Conservation (phyloP, 768 basidiomycete genomes). For the Exsudoporus frostii region DNA sequence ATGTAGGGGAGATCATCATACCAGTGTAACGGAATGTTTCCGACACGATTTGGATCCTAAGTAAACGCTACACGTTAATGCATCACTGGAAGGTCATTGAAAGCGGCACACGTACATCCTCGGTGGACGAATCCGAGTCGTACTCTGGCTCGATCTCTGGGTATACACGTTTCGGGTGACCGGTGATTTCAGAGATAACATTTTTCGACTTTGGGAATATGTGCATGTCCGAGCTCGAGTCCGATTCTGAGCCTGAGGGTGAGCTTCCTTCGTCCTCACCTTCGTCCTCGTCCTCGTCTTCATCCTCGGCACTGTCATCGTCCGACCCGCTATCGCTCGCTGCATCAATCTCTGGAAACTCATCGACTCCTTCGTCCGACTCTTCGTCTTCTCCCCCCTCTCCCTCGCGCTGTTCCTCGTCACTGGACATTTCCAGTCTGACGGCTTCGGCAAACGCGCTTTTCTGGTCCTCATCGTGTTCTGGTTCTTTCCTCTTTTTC, state of each 20-base stretch:
- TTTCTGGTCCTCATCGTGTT: conserved; percentile 37
- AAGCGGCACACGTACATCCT: conserved; percentile 60
- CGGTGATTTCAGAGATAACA: conserved; percentile 76
- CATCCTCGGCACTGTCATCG: conserved; percentile 33
- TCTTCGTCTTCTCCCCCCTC: conserved; percentile 35
- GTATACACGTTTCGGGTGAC: conserved; percentile 78
- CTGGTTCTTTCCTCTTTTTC: conserved; percentile 59
- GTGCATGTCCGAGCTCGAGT: conserved; percentile 48
- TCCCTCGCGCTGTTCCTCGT: conserved; percentile 52
- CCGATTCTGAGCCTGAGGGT: conserved; percentile 25
- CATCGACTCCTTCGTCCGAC: conserved; percentile 61
- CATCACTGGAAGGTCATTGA: background rate
- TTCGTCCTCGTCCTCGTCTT: conserved; percentile 34
- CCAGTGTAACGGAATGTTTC: conserved; percentile 96
- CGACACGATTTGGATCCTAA: conserved; percentile 92
- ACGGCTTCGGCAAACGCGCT: conserved; percentile 39
- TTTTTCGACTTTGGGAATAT: conserved; percentile 63
- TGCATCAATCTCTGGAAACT: conserved; percentile 67
- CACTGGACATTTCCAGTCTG: conserved; percentile 69
- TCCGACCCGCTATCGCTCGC: conserved; percentile 41
- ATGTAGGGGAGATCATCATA: conserved; percentile 99
- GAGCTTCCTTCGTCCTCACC: conserved; percentile 40
- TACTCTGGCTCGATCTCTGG: conserved; percentile 90
- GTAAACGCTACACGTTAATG: conserved; percentile 9
- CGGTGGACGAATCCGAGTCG: conserved; percentile 88